Percentiles rank a stretch among this genome's conserved stretches.
phyloP scores from a whole-genome alignment of 768 basidiomycete species.

The Tricholoma matsutake region DNA sequence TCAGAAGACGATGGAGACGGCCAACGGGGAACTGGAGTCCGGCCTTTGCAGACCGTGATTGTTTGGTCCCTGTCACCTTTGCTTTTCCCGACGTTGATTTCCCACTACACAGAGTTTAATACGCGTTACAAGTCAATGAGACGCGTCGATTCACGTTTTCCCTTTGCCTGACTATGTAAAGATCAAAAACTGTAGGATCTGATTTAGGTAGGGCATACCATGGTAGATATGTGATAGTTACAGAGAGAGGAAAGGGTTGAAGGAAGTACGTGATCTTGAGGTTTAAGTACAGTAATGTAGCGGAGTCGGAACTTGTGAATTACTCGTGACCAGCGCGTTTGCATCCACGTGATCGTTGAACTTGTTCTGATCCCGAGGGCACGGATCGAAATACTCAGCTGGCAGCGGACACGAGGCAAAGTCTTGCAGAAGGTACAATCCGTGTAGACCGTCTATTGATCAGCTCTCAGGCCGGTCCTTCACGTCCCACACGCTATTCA shows the following conservation, averaged over 20 bases:
- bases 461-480: background rate
- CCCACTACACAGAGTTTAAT: conserved; percentile 14
- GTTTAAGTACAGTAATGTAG: conserved; percentile 12
- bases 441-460: background rate
- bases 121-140: conserved; percentile 5
- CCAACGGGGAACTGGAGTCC: conserved; percentile 76
- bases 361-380: background rate
- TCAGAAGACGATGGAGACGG: conserved; percentile 78
- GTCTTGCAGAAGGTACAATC: conserved; percentile 7
- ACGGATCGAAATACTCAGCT: background rate
- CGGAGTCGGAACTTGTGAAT: conserved; percentile 14
- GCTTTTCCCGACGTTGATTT: conserved; percentile 31
- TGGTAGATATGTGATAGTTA: background rate
- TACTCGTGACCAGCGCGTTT: conserved; percentile 19
- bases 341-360: conserved; percentile 16
- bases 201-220: background rate
- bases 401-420: conserved; percentile 18
- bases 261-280: background rate
- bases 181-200: background rate
- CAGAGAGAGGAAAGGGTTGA: conserved; percentile 3
- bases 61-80: conserved; percentile 48
- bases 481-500: background rate
- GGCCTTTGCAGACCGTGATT: conserved; percentile 65
- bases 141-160: conserved; percentile 38
- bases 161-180: conserved; percentile 50